phyloP scores from a whole-genome alignment of 345 rosid genomes.

The Arabidopsis arenosa region DNA sequence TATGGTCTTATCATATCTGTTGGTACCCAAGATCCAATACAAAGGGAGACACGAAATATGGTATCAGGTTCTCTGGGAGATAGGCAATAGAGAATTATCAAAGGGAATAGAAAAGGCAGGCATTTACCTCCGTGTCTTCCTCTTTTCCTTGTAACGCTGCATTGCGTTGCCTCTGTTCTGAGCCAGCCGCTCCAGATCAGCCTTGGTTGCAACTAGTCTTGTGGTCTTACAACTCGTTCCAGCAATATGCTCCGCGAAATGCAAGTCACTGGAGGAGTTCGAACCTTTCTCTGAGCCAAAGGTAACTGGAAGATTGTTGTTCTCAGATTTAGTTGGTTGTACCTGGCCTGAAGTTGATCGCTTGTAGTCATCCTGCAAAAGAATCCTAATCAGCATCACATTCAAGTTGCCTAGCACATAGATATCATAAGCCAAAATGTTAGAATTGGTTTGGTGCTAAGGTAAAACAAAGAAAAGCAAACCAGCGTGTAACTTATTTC shows the following conservation, averaged over 20 bases:
- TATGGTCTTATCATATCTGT: conserved; percentile 88
- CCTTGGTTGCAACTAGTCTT: conserved; percentile 52
- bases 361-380: conserved; percentile 57
- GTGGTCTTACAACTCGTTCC: conserved; percentile 49
- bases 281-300: conserved; percentile 52
- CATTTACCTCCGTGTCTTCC: conserved; percentile 73
- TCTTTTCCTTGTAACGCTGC: conserved; percentile 97
- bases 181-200: conserved; percentile 64
- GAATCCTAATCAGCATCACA: conserved; percentile 23
- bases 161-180: conserved; percentile 85
- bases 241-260: conserved; percentile 49
- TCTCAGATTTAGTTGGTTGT: conserved; percentile 59
- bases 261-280: conserved; percentile 47
- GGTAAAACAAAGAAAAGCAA: background rate
- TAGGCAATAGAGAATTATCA: background rate
- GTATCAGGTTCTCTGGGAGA: background rate
- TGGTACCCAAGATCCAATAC: conserved; percentile 4
- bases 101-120: background rate
- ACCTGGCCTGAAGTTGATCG: conserved; percentile 52
- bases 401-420: conserved; percentile 2
- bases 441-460: background rate
- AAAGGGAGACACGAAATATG: background rate
- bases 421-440: conserved; percentile 11
- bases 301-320: conserved; percentile 51
- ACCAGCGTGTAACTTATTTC: background rate